Evolutionary conservation across 2,329 filamentous ascomycete genomes (phyloP), one percentile per base, ranked within the genome.

Genomic region (Cercospora beticola): DNA sequence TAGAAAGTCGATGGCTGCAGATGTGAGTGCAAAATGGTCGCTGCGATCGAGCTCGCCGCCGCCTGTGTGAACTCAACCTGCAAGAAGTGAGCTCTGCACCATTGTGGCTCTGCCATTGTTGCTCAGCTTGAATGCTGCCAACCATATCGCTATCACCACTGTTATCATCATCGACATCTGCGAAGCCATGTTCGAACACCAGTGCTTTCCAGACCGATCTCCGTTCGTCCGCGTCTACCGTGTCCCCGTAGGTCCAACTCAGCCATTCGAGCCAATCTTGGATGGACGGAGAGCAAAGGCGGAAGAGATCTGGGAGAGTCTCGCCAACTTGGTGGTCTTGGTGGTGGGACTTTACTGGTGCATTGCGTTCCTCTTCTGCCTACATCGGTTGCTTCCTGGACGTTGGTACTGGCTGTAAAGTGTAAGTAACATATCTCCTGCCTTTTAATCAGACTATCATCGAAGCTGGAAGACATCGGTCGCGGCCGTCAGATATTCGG

Each of bases 191-290:
- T 63, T 54, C 28, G 61, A 63, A 52, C 31, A 59, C 9, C 36
- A 30, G 36, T 65, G 23, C 64, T 59, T 57, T 12, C 56, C 36
- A 43, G 43, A 63, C 43, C 61, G 43, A 28, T 40, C 40, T 9
- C 61, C 61, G 31, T 31, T 33, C 61, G 61, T 63, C 61, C 43
- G 31, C 23, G 61, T 52, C 5, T 63, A 63, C 36, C 61, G 61
- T 33, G 36, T 63, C 21, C 61, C 61, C 10, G 10, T 30, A 26
- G 40, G 61, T 14, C 61, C 61, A 30, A 10, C 40, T 52, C 49
- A 26, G 12, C 5, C 12, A 23, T 14, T 54, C 21, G 49, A 54
- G 49, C 49, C 12, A 7, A 23, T n/a, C 5, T 54, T 28, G 21
- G 21, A 54, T 5, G 21, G 23, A 28, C 49, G 49, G 49, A 26